Evolutionary conservation across 495 filamentous ascomycete genomes (phyloP), one percentile per base, ranked within the genome.

Genomic region (Lophium mytilinum): DNA sequence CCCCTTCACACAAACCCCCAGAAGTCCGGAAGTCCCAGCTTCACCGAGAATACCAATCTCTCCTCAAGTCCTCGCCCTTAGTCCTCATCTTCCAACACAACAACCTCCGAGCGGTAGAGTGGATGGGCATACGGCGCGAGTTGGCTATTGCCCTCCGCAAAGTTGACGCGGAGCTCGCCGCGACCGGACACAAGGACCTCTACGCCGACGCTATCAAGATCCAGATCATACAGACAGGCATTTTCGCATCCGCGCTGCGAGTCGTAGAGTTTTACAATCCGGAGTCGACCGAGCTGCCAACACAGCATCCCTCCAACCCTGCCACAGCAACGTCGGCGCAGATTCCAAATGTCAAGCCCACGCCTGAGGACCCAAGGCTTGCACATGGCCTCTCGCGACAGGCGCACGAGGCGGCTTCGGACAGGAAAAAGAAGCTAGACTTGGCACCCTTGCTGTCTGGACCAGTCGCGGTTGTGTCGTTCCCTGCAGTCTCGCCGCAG

Each of bases 11-110:
- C 71, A 86, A 89, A 63, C 86, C 83, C 34, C 81, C 92, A 39
- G 86, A 94, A 62, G 81, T 84, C 67, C 88, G 93, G 60, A 95
- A 96, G 75, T 85, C 92, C n/a, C 92, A 97, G 71, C 84, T 98
- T 43, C 85, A 94, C 61, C 84, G 93, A 48, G 81, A 87, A 71
- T 98, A 98, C 75, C 92, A 91, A 56, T 94, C 94, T 8, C 78
- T 96, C 57, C 82, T 98, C 58, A 89, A 88, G 42, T 90, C 90
- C 37, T 84, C 88, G 15, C 90, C 93, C 45, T 73, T 97, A 21
- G 85, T 95, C 66, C 80, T 98, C 56, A 76, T 97, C 65, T 92
- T 98, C 78, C 92, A 97, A 73, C 93, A 97, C 79, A 95, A 91
- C 79, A 97, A 96, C 71, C 76, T 98, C 50, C 87, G 85, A 51